A percentile compares a stretch with the other conserved stretches of the same genome.
Conservation (phyloP, 2,329 filamentous ascomycete species). For the Nannizziopsis arthrosporioides region DNA sequence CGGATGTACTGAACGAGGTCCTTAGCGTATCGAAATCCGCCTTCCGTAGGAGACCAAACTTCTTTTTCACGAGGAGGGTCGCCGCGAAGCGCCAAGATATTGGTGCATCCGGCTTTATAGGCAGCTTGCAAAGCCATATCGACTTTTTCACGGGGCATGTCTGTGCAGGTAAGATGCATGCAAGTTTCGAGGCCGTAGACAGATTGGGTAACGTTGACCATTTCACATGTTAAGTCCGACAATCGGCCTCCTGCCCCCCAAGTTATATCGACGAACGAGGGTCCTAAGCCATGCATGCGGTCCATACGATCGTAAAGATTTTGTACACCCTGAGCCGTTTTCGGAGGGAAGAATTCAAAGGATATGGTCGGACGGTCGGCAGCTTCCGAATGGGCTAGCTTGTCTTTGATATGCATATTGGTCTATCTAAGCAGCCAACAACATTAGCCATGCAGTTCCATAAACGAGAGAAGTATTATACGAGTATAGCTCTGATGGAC, state of each 20-base stretch:
- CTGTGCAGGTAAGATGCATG: constrained; percentile 97
- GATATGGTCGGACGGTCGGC: constrained; percentile 81
- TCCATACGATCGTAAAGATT: constrained; percentile 99
- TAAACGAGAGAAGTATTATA: background rate
- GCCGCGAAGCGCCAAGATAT: constrained; percentile 85
- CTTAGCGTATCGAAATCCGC: constrained; percentile 80
- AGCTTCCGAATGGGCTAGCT: constrained; percentile 70
- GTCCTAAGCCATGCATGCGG: constrained; percentile 89
- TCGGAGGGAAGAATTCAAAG: constrained; percentile 98
- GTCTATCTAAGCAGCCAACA: constrained; percentile 7
- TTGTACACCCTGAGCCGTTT: constrained; percentile 80
- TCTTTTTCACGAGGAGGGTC: constrained; percentile 90
- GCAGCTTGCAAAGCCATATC: constrained; percentile 77
- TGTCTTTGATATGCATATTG: constrained; percentile 91
- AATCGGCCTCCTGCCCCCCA: constrained; percentile 92
- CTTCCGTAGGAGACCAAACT: constrained; percentile 80
- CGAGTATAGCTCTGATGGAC: background rate
- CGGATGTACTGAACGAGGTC: constrained; percentile 81
- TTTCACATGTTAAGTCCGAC: constrained; percentile 88
- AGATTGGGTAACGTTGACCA: constrained; percentile 91
- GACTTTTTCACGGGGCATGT: constrained; percentile 89
- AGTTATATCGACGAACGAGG: constrained; percentile 94
- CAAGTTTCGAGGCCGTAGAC: constrained; percentile 95
- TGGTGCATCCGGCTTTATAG: constrained; percentile 91
- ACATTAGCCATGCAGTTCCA: background rate